These are phyloP conservation scores for Penium margaritaceum DNA, from an alignment of 139 green algal species.

Conservation along the genomic window DNA sequence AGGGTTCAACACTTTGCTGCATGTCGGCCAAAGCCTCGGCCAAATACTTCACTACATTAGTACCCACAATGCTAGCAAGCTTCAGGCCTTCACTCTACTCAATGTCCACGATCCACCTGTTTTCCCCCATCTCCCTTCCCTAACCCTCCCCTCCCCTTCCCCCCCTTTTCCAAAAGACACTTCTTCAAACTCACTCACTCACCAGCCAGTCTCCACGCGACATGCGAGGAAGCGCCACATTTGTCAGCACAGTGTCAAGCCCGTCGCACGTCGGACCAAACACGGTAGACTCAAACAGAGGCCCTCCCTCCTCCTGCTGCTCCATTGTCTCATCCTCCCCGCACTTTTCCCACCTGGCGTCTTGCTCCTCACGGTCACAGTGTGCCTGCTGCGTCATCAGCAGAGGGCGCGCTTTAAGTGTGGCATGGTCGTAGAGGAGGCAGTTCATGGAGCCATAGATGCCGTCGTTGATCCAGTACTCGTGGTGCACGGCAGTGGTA, in stretches of 20 bases:
- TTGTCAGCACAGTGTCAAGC: conserved; percentile 46
- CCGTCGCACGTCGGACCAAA: conserved; percentile 57
- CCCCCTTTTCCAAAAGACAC: too few relatives aligned
- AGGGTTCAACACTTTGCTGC: too few relatives aligned
- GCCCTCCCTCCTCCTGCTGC: neutral
- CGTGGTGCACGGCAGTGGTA: too few relatives aligned
- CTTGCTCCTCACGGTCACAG: too few relatives aligned
- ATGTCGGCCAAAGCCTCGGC: too few relatives aligned
- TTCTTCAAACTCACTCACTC: too few relatives aligned
- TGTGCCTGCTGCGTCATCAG: conserved; percentile 15
- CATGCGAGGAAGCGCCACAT: conserved; percentile 62
- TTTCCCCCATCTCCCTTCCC: too few relatives aligned
- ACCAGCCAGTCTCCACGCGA: conserved; percentile 81
- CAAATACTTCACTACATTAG: too few relatives aligned
- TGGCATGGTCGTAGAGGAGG: conserved; percentile 72
- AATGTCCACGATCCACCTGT: too few relatives aligned
- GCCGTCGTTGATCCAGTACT: conserved; percentile 84
- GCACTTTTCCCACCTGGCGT: neutral
- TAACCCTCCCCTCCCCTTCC: too few relatives aligned
- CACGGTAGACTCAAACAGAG: conserved; percentile 25
- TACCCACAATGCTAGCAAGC: too few relatives aligned
- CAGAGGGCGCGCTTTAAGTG: conserved; percentile 42
- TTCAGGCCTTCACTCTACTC: too few relatives aligned
- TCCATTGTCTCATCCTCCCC: neutral
- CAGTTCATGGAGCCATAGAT: conserved; percentile 97